Evolutionary conservation across 441 rosid species (phyloP), one percentile per base, ranked within the genome.

Genomic region (Breynia disticha): DNA sequence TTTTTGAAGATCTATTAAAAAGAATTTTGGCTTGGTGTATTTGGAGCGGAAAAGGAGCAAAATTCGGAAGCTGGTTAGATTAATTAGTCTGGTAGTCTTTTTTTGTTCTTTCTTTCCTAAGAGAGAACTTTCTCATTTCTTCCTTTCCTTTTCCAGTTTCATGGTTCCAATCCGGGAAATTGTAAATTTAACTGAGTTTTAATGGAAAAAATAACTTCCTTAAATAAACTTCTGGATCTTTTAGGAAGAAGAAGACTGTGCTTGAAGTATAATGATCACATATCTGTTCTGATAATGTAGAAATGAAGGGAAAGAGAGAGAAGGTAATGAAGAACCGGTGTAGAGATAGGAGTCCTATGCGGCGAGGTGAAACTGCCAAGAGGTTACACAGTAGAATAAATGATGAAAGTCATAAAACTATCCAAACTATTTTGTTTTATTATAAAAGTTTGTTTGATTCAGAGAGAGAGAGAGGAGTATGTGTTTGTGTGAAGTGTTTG

Each of bases 181-280:
- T 76, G 81, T 69, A 72, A 60, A 76, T 76, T 62, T 61, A 45
- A 17, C 38, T 56, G 74, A 72, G 78, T 51, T 60, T 67, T 54
- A 71, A 67, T 62, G 73, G 56, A 60, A 69, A 28, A 52, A 55
- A 55, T 35, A 55, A 38, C 22, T 15, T 53, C 19, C 15, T 53
- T 13, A 41, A 41, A 41, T 41, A 0, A 41, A 11, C 3, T 15
- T 41, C 35, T 28, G 7, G 8, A 28, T 28, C 35, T 9, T 3
- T 24, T 28, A 28, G 35, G 35, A 5, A 4, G 4, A 0, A 5
- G 3, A 28, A 1, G 5, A 4, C 35, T 28, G 35, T 0, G 7
- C 35, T 28, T 28, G 5, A 5, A 3, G 8, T 28, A 28, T 9
- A 4, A 28, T 5, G 4, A 28, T 4, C 35, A n/a, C n/a, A n/a